Conservation (phyloP, 2,329 filamentous ascomycete genomes). For the Paracoccidioides lutzii region DNA sequence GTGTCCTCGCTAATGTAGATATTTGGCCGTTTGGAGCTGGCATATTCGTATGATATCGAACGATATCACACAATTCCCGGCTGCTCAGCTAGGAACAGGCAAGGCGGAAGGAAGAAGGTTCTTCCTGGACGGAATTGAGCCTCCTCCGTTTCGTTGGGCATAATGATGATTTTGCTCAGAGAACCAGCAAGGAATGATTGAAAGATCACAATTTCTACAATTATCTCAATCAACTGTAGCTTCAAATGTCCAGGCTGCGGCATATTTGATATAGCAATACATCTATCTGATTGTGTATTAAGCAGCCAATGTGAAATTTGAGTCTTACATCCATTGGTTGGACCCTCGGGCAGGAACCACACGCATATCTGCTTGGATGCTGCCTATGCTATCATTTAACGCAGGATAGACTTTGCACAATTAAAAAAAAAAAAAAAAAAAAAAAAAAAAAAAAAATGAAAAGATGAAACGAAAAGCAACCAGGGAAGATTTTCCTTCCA, state of each 20-base stretch:
- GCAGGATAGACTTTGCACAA: background rate
- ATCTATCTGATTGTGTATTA: background rate
- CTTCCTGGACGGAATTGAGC: background rate
- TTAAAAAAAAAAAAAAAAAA: background rate
- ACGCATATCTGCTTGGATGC: background rate
- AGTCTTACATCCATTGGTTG: background rate
- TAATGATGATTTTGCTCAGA: background rate
- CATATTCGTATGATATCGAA: background rate
- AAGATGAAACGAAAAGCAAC: background rate
- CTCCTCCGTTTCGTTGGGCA: background rate
- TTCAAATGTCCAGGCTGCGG: background rate
- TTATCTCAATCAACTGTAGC: background rate
- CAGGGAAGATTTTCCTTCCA: background rate
- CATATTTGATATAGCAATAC: background rate
- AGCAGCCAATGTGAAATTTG: no score
- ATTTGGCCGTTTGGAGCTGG: background rate
- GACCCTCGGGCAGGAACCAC: background rate
- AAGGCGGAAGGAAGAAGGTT: background rate
- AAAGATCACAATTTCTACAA: background rate
- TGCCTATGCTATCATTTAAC: background rate
- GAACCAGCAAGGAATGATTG: background rate
- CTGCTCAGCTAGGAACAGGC: background rate
- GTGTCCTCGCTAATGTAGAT: background rate
- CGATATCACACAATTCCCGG: background rate
- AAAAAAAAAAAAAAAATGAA: background rate